Evolutionary conservation across 305 asterid species (phyloP).

Genomic region (Striga hermonthica): DNA sequence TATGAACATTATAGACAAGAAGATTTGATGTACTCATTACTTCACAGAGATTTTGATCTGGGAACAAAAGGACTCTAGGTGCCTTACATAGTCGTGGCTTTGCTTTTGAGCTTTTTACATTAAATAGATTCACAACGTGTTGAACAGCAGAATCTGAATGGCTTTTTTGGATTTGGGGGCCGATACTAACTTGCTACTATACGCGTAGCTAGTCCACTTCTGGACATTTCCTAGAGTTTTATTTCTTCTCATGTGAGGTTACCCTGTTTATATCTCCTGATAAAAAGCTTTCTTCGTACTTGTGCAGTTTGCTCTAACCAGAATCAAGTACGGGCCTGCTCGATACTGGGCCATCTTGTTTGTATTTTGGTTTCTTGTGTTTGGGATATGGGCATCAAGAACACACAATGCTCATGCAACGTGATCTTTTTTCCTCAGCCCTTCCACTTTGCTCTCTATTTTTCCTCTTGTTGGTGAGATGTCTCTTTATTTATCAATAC

Average conservation of each 20-base stretch:
- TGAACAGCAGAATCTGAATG: not conserved
- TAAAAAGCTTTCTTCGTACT: constrained; percentile 15
- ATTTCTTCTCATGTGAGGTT: not conserved
- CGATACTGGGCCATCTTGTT: constrained; percentile 94
- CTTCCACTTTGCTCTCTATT: not conserved
- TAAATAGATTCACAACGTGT: constrained; percentile 7
- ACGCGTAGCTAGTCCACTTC: no score
- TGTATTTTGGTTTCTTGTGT: constrained; percentile 92
- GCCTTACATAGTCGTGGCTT: not conserved
- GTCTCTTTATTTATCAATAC: constrained; percentile 25
- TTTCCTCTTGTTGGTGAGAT: not conserved
- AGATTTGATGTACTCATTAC: constrained; percentile 2
- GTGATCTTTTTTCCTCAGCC: constrained; percentile 30
- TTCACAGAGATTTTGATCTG: constrained; percentile 13
- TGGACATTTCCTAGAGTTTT: no score
- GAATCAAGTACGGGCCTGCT: constrained; percentile 88
- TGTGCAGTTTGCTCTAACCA: constrained; percentile 83
- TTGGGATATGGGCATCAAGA: constrained; percentile 92
- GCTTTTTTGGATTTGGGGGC: constrained; percentile 1
- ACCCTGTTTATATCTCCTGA: constrained; percentile 21
- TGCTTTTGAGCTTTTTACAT: constrained; percentile 16
- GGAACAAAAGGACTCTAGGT: constrained; percentile 11
- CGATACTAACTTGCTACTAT: not conserved
- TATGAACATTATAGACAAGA: not conserved
- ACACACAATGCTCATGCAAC: constrained; percentile 66